These are phyloP conservation scores for Naematelia aurantialba DNA, from an alignment of 768 basidiomycete species.

Conservation along the genomic window DNA sequence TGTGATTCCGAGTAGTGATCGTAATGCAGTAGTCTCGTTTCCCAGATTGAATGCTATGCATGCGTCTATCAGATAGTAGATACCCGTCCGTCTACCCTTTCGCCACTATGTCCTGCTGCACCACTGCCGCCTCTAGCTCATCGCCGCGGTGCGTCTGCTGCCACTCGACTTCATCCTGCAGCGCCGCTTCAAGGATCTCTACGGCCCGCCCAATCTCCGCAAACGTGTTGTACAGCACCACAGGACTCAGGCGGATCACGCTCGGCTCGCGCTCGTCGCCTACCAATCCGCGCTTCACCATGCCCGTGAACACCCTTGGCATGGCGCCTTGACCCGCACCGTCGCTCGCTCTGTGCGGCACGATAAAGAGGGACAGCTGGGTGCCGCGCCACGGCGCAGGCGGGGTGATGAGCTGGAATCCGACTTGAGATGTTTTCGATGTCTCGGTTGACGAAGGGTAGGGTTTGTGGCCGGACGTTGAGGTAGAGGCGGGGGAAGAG, in stretches of 20 bases:
- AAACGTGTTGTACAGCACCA: slow-evolving; percentile 79
- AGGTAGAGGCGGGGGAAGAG: background rate
- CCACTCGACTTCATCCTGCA: slow-evolving; percentile 35
- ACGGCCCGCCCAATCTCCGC: slow-evolving; percentile 72
- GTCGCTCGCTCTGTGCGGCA: slow-evolving; percentile 49
- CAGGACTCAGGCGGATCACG: slow-evolving; percentile 83
- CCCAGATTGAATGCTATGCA: no score
- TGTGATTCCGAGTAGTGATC: no score
- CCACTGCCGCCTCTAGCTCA: background rate
- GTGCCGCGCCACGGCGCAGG: slow-evolving; percentile 66
- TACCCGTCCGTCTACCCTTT: background rate
- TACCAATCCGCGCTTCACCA: slow-evolving; percentile 71
- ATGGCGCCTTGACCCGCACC: slow-evolving; percentile 58
- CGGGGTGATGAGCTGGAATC: slow-evolving; percentile 94
- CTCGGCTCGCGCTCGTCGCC: slow-evolving; percentile 90
- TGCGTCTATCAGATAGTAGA: background rate
- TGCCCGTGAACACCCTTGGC: slow-evolving; percentile 62
- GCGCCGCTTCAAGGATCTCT: slow-evolving; percentile 59
- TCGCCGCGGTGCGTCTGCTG: background rate
- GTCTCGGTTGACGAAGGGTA: slow-evolving; percentile 20
- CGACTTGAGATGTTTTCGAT: slow-evolving; percentile 39
- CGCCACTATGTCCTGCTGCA: background rate
- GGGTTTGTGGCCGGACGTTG: background rate
- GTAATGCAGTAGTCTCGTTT: no score
- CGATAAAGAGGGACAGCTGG: slow-evolving; percentile 75